Conservation (phyloP, 768 basidiomycete genomes). For the Pleurotus sapidus region DNA sequence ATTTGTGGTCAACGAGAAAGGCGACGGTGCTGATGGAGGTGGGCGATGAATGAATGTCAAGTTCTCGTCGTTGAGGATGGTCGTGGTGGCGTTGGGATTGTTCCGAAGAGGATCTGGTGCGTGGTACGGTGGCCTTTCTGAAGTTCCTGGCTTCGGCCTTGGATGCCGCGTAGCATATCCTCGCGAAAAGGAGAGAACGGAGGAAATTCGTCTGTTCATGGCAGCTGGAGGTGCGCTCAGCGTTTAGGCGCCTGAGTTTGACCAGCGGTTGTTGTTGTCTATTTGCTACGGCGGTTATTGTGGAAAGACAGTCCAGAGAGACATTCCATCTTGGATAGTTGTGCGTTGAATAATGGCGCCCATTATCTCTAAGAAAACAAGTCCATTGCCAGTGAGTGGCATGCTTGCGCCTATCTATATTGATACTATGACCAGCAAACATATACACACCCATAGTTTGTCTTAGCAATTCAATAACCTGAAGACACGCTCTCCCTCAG, state of each 20-base stretch:
- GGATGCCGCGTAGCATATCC: conserved; percentile 45
- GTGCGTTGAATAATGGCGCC: too few relatives aligned
- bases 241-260: not conserved
- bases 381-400: too few relatives aligned
- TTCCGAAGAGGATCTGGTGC: conserved; percentile 55
- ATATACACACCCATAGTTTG: too few relatives aligned
- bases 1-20: conserved; percentile 63
- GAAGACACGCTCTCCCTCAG: too few relatives aligned
- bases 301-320: too few relatives aligned
- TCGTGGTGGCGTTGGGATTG: conserved; percentile 50
- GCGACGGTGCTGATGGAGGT: conserved; percentile 75
- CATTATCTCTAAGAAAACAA: too few relatives aligned
- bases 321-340: too few relatives aligned
- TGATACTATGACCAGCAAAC: too few relatives aligned
- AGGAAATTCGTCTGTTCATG: conserved; percentile 19
- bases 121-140: conserved; percentile 55
- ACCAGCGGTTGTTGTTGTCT: not conserved
- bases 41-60: conserved; percentile 83
- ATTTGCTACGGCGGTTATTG: not conserved
- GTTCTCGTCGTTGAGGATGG: conserved; percentile 45
- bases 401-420: too few relatives aligned
- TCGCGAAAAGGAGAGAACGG: conserved; percentile 25
- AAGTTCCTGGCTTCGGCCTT: conserved; percentile 47
- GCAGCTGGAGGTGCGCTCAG: not conserved
- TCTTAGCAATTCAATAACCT: too few relatives aligned